Evolutionary conservation across 768 basidiomycete species (phyloP).

Genomic region (Pisolithus albus): DNA sequence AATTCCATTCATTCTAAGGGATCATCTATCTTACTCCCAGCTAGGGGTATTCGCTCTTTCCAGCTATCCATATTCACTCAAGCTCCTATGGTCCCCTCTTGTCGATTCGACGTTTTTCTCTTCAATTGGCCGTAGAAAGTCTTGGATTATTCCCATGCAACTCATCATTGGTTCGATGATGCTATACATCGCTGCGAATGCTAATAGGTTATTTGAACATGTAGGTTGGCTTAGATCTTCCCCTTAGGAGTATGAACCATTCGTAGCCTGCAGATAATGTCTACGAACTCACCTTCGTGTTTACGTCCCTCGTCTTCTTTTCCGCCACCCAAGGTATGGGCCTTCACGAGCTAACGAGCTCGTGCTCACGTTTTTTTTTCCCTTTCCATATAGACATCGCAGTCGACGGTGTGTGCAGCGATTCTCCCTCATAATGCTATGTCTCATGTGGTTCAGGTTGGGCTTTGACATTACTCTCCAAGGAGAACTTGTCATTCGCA

Average conservation of each 20-base stretch:
- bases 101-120: conserved; percentile 86
- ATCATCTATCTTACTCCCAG: conserved; percentile 95
- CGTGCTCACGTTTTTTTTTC: conserved; percentile 10
- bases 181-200: conserved; percentile 69
- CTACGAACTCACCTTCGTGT: conserved; percentile 68
- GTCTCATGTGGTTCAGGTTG: conserved; percentile 46
- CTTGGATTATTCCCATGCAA: conserved; percentile 99
- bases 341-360: not conserved
- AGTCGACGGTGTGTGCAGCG: conserved; percentile 69
- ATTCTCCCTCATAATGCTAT: conserved; percentile 24
- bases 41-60: conserved; percentile 90
- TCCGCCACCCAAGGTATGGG: conserved; percentile 90
- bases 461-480: conserved; percentile 81
- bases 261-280: conserved; percentile 77
- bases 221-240: conserved; percentile 34
- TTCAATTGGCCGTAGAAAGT: conserved; percentile 88
- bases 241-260: conserved; percentile 8
- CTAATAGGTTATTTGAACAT: conserved; percentile 69
- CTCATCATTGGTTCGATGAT: conserved; percentile 78
- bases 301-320: conserved; percentile 86
- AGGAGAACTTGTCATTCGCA: conserved; percentile 91
- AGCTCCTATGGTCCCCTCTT: conserved; percentile 95
- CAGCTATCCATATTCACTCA: conserved; percentile 93
- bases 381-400: conserved; percentile 86
- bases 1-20: conserved; percentile 90